Percentiles rank a stretch among this genome's conserved stretches.
phyloP scores from a whole-genome alignment of 2,329 filamentous ascomycete species.

The Metarhizium anisopliae region DNA sequence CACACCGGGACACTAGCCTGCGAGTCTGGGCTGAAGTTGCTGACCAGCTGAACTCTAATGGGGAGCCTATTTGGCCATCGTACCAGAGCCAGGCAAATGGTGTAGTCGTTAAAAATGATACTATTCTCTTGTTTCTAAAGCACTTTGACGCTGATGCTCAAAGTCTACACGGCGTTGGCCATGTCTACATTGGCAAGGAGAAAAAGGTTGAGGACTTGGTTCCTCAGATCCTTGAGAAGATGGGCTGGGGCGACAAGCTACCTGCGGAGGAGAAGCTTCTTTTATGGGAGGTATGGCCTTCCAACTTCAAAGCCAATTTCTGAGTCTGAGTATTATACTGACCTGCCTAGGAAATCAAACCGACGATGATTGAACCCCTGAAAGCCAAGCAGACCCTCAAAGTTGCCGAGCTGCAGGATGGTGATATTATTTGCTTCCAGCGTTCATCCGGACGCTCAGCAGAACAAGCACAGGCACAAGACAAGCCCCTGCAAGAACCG shows the following conservation, averaged over 20 bases:
- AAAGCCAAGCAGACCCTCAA: constrained; percentile 86
- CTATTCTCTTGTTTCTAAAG: constrained; percentile 83
- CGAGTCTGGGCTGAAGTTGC: constrained; percentile 81
- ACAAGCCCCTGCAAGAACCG: constrained; percentile 22
- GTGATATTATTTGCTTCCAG: constrained; percentile 95
- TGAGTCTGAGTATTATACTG: neutral
- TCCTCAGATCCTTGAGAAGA: constrained; percentile 66
- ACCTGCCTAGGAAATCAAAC: constrained; percentile 71
- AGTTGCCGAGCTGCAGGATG: constrained; percentile 90
- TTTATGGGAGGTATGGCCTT: constrained; percentile 62
- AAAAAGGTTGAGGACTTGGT: constrained; percentile 83
- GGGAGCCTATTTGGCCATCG: constrained; percentile 63
- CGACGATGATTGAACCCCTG: constrained; percentile 90
- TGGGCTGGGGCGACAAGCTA: constrained; percentile 77
- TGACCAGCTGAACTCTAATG: constrained; percentile 56
- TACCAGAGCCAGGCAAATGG: constrained; percentile 49
- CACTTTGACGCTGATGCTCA: constrained; percentile 77
- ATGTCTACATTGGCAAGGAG: constrained; percentile 79
- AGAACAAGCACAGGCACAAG: constrained; percentile 18
- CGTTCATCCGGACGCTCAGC: constrained; percentile 43
- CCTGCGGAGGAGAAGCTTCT: constrained; percentile 50
- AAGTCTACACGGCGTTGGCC: constrained; percentile 64
- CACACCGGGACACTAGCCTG: constrained; percentile 62
- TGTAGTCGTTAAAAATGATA: constrained; percentile 48
- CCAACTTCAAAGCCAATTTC: neutral